Percentiles rank a stretch among this genome's conserved stretches.
These are phyloP conservation scores for Monsonia emarginata DNA, from an alignment of 441 rosid species.

Conservation along the genomic window DNA sequence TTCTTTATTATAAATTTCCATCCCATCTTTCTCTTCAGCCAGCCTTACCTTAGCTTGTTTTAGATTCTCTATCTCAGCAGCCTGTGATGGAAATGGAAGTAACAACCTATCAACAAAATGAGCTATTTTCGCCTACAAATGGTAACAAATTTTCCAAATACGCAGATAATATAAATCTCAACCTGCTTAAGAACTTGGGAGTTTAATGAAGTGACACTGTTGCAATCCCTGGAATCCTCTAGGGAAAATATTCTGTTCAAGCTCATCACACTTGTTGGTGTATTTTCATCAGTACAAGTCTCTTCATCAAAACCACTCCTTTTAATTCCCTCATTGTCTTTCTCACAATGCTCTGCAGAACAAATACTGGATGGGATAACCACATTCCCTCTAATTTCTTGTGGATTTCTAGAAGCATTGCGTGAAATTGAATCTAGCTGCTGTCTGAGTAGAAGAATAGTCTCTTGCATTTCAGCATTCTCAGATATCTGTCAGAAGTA, in stretches of 20 bases:
- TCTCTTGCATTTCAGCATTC: slow-evolving; percentile 76
- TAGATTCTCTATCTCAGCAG: slow-evolving; percentile 62
- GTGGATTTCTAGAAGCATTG: slow-evolving; percentile 28
- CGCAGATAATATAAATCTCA: slow-evolving; percentile 2
- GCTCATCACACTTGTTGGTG: slow-evolving; percentile 82
- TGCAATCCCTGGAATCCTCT: slow-evolving; percentile 48
- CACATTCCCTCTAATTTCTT: slow-evolving; percentile 28
- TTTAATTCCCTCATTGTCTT: slow-evolving; percentile 26
- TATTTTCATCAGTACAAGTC: slow-evolving; percentile 49
- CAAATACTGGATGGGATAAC: slow-evolving; percentile 9
- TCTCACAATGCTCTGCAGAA: slow-evolving; percentile 21
- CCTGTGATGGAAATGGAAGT: slow-evolving; percentile 31
- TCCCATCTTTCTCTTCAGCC: slow-evolving; percentile 64
- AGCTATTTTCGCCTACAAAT: background rate
- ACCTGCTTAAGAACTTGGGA: slow-evolving; percentile 54
- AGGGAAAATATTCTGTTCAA: slow-evolving; percentile 57
- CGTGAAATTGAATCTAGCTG: slow-evolving; percentile 41
- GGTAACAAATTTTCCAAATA: slow-evolving; percentile 7
- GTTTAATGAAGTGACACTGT: slow-evolving; percentile 28
- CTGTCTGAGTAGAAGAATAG: slow-evolving; percentile 60
- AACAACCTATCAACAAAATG: background rate
- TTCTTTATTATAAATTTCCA: slow-evolving; percentile 50
- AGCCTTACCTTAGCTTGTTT: slow-evolving; percentile 58
- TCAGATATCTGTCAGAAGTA: slow-evolving; percentile 47
- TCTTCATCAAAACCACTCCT: slow-evolving; percentile 36